phyloP scores from a whole-genome alignment of 306 rosid species.

The Crataegus laevigata region DNA sequence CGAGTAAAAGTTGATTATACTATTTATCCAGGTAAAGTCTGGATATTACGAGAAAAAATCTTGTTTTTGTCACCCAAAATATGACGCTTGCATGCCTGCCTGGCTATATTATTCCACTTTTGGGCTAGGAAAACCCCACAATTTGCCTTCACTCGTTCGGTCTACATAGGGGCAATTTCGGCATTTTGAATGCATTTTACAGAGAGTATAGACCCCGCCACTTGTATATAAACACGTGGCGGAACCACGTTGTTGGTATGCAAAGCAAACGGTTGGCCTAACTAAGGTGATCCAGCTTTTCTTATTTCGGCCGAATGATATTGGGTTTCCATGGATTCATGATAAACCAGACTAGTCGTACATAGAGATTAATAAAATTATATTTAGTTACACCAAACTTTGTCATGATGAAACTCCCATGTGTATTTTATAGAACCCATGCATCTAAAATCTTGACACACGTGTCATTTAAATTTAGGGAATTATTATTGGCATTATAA shows the following conservation, averaged over 20 bases:
- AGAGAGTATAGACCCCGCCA: background rate
- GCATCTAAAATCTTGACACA: too few species aligned
- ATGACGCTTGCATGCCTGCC: background rate
- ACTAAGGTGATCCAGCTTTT: background rate
- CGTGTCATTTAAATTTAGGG: too few species aligned
- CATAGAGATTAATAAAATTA: too few species aligned
- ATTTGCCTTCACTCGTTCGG: background rate
- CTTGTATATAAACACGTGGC: background rate
- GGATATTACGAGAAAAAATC: background rate
- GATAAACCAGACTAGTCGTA: background rate
- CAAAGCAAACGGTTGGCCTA: conserved; percentile 4
- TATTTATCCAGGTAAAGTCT: background rate
- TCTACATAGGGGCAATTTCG: background rate
- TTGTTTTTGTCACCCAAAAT: background rate
- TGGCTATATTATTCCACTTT: background rate
- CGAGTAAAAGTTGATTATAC: background rate
- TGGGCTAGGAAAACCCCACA: background rate
- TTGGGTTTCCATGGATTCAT: background rate
- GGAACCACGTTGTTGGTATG: background rate
- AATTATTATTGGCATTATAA: too few species aligned
- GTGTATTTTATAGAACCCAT: too few species aligned
- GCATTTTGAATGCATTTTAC: background rate
- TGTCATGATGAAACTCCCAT: background rate
- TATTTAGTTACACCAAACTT: background rate
- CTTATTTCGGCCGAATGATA: too few species aligned